Percentiles rank a stretch among this genome's conserved stretches.
These are phyloP conservation scores for Staphylotrichum tortipilum DNA, from an alignment of 495 filamentous ascomycete genomes.

Conservation along the genomic window DNA sequence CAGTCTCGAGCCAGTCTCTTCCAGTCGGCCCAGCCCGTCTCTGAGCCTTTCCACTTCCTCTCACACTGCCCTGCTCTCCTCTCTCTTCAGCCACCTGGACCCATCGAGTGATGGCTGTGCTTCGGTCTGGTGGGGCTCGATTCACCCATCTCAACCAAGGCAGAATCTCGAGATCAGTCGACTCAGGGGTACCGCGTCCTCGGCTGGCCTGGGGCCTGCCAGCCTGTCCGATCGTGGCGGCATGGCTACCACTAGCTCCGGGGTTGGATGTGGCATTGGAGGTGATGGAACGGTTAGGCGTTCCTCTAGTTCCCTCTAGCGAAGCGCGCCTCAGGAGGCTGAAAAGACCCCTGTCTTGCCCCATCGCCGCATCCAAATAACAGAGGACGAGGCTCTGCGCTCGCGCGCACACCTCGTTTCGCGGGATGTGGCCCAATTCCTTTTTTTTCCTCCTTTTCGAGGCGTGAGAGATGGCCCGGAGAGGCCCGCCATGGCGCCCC, in stretches of 20 bases:
- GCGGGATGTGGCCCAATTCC: background rate
- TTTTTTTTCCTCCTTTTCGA: background rate
- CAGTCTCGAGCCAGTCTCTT: too few species aligned
- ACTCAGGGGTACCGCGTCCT: background rate
- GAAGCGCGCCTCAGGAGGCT: conserved; percentile 6
- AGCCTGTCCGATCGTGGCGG: background rate
- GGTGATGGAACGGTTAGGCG: background rate
- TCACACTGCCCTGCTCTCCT: too few species aligned
- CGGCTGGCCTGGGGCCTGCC: background rate
- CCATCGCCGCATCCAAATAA: background rate
- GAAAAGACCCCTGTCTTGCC: conserved; percentile 5
- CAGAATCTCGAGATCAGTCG: background rate
- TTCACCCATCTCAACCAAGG: background rate
- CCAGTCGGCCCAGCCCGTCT: too few species aligned
- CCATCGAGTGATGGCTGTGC: background rate
- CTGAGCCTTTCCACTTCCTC: too few species aligned
- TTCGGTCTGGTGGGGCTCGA: background rate
- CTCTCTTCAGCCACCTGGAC: background rate
- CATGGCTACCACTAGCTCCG: conserved; percentile 2
- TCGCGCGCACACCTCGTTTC: background rate
- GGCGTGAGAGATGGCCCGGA: background rate
- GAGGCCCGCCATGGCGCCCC: conserved; percentile 8
- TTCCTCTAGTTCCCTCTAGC: background rate
- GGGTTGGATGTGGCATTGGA: background rate
- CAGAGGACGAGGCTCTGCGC: background rate